phyloP scores from a whole-genome alignment of 2,329 filamentous ascomycete species.

The Penicillium thymicola region DNA sequence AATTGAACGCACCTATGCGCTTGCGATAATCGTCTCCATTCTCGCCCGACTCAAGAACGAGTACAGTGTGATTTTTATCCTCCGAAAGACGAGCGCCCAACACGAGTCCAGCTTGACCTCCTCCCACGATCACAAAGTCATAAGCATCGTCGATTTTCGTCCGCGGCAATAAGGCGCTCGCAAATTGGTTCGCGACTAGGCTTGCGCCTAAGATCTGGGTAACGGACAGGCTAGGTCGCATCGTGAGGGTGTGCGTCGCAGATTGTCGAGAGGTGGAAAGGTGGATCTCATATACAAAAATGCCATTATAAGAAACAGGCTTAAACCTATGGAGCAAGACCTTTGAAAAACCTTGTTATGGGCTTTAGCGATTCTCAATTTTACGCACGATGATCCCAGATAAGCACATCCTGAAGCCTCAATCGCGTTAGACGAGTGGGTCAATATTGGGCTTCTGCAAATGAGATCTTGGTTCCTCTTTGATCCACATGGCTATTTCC shows the following conservation, averaged over 20 bases:
- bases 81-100: slow-evolving; percentile 45
- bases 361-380: background rate
- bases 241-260: background rate
- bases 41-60: slow-evolving; percentile 33
- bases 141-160: slow-evolving; percentile 29
- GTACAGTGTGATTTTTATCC: slow-evolving; percentile 35
- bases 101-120: slow-evolving; percentile 54
- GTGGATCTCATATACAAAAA: background rate
- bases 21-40: slow-evolving; percentile 34
- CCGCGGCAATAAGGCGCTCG: slow-evolving; percentile 24
- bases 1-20: slow-evolving; percentile 28
- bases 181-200: slow-evolving; percentile 1
- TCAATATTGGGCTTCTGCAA: background rate
- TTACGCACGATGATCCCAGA: slow-evolving; percentile 4
- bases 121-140: slow-evolving; percentile 49
- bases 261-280: background rate
- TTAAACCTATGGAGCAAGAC: background rate
- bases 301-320: background rate
- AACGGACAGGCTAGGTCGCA: background rate
- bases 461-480: background rate
- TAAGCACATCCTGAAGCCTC: background rate
- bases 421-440: background rate
- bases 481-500: background rate
- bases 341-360: background rate
- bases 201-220: background rate